Evolutionary conservation across 352 stramenopile genomes (phyloP).

Genomic region (Globisporangium polare): DNA sequence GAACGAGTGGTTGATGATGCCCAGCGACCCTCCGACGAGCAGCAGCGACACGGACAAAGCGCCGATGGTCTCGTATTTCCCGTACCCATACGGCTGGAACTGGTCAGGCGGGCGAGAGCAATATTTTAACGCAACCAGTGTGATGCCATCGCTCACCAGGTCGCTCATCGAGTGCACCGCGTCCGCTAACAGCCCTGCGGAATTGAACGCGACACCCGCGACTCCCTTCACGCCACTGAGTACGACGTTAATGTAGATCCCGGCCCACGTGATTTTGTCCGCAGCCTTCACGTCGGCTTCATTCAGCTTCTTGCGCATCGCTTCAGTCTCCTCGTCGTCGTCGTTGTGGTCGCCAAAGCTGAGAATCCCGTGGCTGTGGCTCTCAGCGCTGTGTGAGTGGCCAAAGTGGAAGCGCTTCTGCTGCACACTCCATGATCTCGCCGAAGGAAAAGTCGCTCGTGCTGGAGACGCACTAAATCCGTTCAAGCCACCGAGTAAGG

Average conservation of each 20-base stretch:
- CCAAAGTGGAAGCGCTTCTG: conserved; percentile 10
- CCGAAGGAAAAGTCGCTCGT: neutral
- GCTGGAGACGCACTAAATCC: neutral
- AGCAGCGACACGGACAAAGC: conserved; percentile 58
- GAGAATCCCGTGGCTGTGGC: conserved; percentile 31
- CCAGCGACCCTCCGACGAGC: conserved; percentile 58
- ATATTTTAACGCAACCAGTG: conserved; percentile 88
- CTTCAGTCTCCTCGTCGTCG: conserved; percentile 25
- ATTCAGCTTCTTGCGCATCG: conserved; percentile 23
- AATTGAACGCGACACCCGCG: conserved; percentile 72
- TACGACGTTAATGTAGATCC: conserved; percentile 66
- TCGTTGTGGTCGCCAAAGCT: conserved; percentile 25
- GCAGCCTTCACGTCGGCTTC: conserved; percentile 35
- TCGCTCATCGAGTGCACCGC: conserved; percentile 93
- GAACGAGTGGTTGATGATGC: conserved; percentile 66
- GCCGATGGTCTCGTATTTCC: conserved; percentile 73
- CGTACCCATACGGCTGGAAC: conserved; percentile 78
- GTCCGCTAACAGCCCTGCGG: conserved; percentile 90
- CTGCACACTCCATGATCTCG: neutral
- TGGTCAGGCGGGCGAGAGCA: conserved; percentile 90
- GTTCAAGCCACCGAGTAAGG: neutral
- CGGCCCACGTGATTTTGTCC: conserved; percentile 69
- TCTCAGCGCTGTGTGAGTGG: conserved; percentile 3
- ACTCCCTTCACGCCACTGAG: conserved; percentile 65
- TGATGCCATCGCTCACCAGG: conserved; percentile 94